Evolutionary conservation across 2,329 filamentous ascomycete genomes (phyloP).

Genomic region (Beauveria rudraprayagi): DNA sequence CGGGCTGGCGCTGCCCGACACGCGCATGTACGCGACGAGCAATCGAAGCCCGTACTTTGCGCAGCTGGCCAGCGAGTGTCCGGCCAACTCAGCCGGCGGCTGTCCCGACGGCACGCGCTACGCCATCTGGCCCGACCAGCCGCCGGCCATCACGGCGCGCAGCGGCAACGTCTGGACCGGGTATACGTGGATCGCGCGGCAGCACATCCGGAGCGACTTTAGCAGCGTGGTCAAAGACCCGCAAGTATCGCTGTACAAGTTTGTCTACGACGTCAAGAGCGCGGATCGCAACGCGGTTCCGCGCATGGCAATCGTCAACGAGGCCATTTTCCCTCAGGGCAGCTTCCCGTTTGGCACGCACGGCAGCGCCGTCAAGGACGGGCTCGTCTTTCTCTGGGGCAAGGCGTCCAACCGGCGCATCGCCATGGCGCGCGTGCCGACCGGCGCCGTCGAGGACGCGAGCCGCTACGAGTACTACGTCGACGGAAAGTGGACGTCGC

Average conservation of each 20-base stretch:
- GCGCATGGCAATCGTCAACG: conserved; percentile 6
- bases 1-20: conserved; percentile 1
- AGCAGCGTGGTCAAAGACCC: conserved; percentile 9
- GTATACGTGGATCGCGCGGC: conserved; percentile 7
- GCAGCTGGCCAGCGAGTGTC: conserved; percentile 1
- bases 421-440: conserved; percentile 15
- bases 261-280: conserved; percentile 6
- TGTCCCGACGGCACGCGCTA: conserved; percentile 7
- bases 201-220: conserved; percentile 8
- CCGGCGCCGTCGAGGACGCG: conserved; percentile 13
- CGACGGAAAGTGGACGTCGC: conserved; percentile 13
- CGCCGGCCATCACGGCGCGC: not conserved
- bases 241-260: conserved; percentile 9
- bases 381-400: conserved; percentile 16
- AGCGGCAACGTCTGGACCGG: conserved; percentile 6
- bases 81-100: not conserved
- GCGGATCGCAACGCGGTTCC: conserved; percentile 9
- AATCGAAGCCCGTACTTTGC: conserved; percentile 8
- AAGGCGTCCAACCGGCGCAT: conserved; percentile 13
- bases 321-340: conserved; percentile 9
- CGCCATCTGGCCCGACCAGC: conserved; percentile 10
- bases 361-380: conserved; percentile 15
- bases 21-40: conserved; percentile 7
- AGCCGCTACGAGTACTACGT: conserved; percentile 17
- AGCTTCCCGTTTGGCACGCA: conserved; percentile 8